These are phyloP conservation scores for Aspergillus conjunctus DNA, from an alignment of 495 filamentous ascomycete genomes.

Conservation along the genomic window DNA sequence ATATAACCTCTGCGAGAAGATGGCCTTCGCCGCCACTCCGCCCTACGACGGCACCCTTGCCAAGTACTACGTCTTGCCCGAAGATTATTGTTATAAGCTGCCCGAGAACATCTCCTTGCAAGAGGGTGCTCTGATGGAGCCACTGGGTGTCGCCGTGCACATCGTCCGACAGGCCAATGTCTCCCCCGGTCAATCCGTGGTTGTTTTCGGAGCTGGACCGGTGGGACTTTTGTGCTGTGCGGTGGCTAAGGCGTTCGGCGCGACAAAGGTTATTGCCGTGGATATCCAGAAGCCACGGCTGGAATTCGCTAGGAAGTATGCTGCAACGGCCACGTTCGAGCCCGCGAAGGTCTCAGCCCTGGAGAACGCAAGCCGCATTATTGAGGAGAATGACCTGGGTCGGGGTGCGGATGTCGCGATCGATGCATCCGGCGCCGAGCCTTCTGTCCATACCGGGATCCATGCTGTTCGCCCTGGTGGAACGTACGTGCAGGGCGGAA, in stretches of 20 bases:
- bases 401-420: constrained; percentile 58
- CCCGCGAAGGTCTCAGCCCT: constrained; percentile 37
- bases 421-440: constrained; percentile 59
- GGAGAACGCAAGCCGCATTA: constrained; percentile 47
- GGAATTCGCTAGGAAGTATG: constrained; percentile 54
- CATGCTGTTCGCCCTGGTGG: constrained; percentile 55
- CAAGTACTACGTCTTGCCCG: constrained; percentile 57
- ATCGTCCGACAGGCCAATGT: constrained; percentile 52
- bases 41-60: constrained; percentile 57
- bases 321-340: constrained; percentile 46
- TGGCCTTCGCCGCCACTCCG: constrained; percentile 56
- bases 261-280: constrained; percentile 53
- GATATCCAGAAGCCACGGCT: constrained; percentile 56
- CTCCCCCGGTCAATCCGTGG: constrained; percentile 49
- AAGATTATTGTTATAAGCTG: constrained; percentile 59
- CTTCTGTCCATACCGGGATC: constrained; percentile 56
- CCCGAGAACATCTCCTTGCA: constrained; percentile 48
- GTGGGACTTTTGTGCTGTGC: constrained; percentile 58
- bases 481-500: constrained; percentile 62
- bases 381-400: constrained; percentile 45
- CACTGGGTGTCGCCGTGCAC: constrained; percentile 57
- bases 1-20: constrained; percentile 57
- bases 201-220: constrained; percentile 58
- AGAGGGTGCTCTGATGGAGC: constrained; percentile 58
- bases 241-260: constrained; percentile 56